Base-by-base conservation (phyloP, 495 filamentous ascomycete genomes). In the Umbilicaria muhlenbergii region DNA sequence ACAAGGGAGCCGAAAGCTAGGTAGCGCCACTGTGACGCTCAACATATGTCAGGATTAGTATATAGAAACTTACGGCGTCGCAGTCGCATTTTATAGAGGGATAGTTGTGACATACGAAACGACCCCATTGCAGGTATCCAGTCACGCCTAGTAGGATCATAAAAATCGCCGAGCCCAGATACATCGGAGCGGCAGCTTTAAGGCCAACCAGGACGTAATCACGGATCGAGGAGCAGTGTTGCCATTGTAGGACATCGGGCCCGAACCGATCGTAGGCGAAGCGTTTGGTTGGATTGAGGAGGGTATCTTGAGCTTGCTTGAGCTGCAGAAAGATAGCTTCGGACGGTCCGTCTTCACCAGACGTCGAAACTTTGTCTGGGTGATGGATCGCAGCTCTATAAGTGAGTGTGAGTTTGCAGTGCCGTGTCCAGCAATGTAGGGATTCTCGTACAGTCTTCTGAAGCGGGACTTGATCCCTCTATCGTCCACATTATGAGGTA, bases 201-300 rank as follows among this genome's bases (percentile, higher is more conserved):
- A 80, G 51, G 37, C 86, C 88, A 31, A 67, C 62, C 35, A 68
- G 52, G n/a, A 92, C 57, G 52, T 73, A 94, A 45, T 94, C 89
- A 17, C 73, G 71, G 39, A 82, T 62, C 1, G 82, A 89, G 42
- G 69, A 67, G 62, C 77, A 79, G 36, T 80, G 66, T 41, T 73
- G 68, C 77, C 83, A 89, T 18, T 56, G 54, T 8, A 78, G 51
- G n/a, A 86, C 69, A 15, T 80, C 75, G 0, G 83, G 77, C 0
- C 91, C 91, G 60, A 94, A 93, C 11, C 88, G 76, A 51, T 96
- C 87, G 59, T 98, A 98, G 3, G 86, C 91, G 57, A 88, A 93
- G 37, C 88, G 75, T 60, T 75, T 80, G 5, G 76, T 77, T 3
- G 86, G 78, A 55, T 94, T 77, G 0, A 73, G 55, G 12, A 98